A percentile compares a stretch with the other conserved stretches of the same genome.
Conservation (phyloP, 306 rosid species). For the Datisca glomerata region DNA sequence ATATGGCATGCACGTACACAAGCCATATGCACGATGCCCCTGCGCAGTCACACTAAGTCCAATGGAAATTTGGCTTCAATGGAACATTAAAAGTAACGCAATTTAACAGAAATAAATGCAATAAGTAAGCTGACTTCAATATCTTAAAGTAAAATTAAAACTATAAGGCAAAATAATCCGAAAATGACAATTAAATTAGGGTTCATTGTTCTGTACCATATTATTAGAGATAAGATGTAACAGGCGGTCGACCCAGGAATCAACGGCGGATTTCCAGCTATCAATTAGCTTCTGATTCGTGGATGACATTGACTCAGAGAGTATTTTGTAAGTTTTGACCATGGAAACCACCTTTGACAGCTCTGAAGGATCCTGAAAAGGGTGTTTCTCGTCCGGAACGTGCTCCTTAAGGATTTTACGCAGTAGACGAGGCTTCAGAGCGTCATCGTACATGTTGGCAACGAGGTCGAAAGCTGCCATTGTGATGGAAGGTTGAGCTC, state of each 20-base stretch:
- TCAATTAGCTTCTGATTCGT: slow-evolving; percentile 22
- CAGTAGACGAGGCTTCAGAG: slow-evolving; percentile 65
- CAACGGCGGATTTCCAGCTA: slow-evolving; percentile 55
- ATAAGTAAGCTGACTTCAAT: too few relatives aligned
- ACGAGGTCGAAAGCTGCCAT: slow-evolving; percentile 55
- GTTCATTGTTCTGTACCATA: slow-evolving; percentile 27
- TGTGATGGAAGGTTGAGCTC: slow-evolving; percentile 11
- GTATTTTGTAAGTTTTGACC: slow-evolving; percentile 48
- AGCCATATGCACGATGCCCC: too few relatives aligned
- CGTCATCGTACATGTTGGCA: slow-evolving; percentile 48
- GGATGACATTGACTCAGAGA: slow-evolving; percentile 34
- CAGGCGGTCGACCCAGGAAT: slow-evolving; percentile 61
- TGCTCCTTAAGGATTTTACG: slow-evolving; percentile 33
- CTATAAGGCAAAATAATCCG: not conserved
- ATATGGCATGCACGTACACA: too few relatives aligned
- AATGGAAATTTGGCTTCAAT: too few relatives aligned
- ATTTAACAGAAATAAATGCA: too few relatives aligned
- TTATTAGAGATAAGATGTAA: slow-evolving; percentile 26
- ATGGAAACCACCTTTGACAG: slow-evolving; percentile 35
- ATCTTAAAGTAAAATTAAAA: not conserved
- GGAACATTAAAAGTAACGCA: too few relatives aligned
- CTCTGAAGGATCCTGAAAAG: slow-evolving; percentile 25
- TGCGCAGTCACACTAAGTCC: too few relatives aligned
- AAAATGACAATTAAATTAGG: not conserved
- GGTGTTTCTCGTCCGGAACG: slow-evolving; percentile 31